Conservation (phyloP, 306 rosid species). For the Casuarina glauca region DNA sequence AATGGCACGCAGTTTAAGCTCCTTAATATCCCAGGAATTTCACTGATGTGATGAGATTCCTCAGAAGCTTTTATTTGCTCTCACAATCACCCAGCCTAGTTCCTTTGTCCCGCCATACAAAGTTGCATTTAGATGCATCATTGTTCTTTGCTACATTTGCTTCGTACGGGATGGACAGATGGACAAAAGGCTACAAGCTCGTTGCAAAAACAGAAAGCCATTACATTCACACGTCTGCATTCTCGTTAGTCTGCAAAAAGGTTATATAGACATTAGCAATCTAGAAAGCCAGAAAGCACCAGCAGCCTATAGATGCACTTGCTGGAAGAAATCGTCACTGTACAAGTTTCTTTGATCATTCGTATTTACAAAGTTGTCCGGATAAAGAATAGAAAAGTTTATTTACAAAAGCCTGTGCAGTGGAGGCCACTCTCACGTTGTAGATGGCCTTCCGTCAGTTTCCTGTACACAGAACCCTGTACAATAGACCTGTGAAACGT, state of each 20-base stretch:
- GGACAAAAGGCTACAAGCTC: too few relatives aligned
- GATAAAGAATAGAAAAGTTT: conserved; percentile 36
- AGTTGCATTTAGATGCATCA: background rate
- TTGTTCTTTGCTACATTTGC: background rate
- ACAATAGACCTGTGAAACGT: conserved; percentile 22
- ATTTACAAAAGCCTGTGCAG: conserved; percentile 41
- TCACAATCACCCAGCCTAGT: background rate
- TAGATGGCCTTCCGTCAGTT: conserved; percentile 20
- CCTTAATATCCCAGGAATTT: background rate
- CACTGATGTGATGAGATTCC: background rate
- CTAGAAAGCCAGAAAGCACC: too few relatives aligned
- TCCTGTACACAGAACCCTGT: conserved; percentile 13
- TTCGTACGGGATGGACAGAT: background rate
- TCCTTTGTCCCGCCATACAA: background rate
- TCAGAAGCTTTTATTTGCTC: background rate
- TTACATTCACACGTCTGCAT: too few relatives aligned
- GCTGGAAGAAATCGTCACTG: background rate
- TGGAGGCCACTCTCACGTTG: conserved; percentile 27
- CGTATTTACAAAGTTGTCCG: conserved; percentile 36
- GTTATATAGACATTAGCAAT: too few relatives aligned
- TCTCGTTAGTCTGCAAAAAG: too few relatives aligned
- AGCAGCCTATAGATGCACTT: too few relatives aligned
- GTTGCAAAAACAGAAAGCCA: too few relatives aligned
- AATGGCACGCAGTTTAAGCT: background rate
- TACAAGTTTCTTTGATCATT: conserved; percentile 7